A percentile compares a stretch with the other conserved stretches of the same genome.
These are phyloP conservation scores for Gracilaria gracilis DNA, from an alignment of 23 red algal genomes.

Conservation along the genomic window DNA sequence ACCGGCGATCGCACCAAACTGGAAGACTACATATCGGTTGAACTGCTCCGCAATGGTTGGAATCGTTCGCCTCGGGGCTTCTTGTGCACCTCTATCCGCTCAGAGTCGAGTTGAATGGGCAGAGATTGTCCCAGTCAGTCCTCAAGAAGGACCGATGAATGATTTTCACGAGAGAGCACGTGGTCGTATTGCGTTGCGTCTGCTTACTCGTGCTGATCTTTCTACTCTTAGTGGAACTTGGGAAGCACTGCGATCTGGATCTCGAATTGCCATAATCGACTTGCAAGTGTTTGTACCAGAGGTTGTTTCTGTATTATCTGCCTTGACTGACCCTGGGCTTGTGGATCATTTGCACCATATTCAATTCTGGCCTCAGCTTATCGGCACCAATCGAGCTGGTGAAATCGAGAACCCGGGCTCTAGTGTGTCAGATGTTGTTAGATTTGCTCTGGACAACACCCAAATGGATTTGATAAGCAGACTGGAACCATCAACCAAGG, in stretches of 20 bases:
- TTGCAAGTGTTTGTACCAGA: slow-evolving; percentile 65
- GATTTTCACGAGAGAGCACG: slow-evolving; percentile 40
- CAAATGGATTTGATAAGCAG: slow-evolving; percentile 32
- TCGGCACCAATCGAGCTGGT: neutral
- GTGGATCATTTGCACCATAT: slow-evolving; percentile 48
- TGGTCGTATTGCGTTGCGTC: slow-evolving; percentile 47
- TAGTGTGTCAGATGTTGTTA: neutral
- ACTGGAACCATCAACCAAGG: neutral
- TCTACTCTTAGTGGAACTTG: slow-evolving; percentile 16
- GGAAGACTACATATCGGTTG: slow-evolving; percentile 61
- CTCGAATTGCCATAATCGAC: slow-evolving; percentile 54
- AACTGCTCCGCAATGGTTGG: slow-evolving; percentile 63
- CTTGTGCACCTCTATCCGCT: slow-evolving; percentile 22
- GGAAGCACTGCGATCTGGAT: slow-evolving; percentile 29
- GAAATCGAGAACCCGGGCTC: neutral
- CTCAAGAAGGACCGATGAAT: neutral
- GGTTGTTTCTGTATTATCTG: slow-evolving; percentile 53
- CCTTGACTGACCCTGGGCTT: slow-evolving; percentile 32
- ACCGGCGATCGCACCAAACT: slow-evolving; percentile 47
- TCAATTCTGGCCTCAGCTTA: slow-evolving; percentile 33
- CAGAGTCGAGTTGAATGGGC: slow-evolving; percentile 47
- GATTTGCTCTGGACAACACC: neutral
- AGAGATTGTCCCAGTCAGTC: slow-evolving; percentile 49
- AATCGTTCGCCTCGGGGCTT: slow-evolving; percentile 41
- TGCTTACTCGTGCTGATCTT: slow-evolving; percentile 48